Evolutionary conservation across 768 basidiomycete genomes (phyloP).

Genomic region (Cystofilobasidium bisporidii): DNA sequence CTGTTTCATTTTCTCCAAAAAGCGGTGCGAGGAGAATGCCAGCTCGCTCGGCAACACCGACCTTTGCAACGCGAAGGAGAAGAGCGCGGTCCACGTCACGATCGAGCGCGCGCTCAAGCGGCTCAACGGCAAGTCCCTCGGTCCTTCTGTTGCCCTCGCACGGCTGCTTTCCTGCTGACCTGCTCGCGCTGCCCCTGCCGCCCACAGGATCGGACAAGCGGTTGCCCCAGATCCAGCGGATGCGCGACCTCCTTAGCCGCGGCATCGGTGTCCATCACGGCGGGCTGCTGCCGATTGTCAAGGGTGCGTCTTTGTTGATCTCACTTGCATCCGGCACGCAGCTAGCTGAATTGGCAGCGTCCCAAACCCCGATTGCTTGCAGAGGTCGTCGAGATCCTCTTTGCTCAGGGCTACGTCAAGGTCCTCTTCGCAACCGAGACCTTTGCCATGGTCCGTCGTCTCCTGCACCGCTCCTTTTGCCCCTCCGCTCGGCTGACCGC

Average conservation of each 20-base stretch:
- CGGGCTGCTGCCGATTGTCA: conserved; percentile 88
- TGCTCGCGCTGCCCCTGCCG: not conserved
- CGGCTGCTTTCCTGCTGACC: not conserved
- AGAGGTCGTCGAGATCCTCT: conserved; percentile 89
- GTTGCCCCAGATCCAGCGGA: conserved; percentile 81
- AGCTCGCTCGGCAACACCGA: conserved; percentile 77
- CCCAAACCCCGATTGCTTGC: no score
- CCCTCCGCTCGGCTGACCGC: not conserved
- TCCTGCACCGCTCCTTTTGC: not conserved
- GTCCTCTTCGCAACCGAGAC: conserved; percentile 97
- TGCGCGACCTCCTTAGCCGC: conserved; percentile 76
- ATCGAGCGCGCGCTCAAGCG: conserved; percentile 84
- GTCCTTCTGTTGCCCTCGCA: not conserved
- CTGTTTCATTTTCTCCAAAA: conserved; percentile 94
- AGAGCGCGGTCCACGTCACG: conserved; percentile 90
- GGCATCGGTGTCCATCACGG: conserved; percentile 98
- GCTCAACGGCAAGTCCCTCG: conserved; percentile 59
- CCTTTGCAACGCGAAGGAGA: conserved; percentile 78
- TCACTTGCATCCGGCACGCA: not conserved
- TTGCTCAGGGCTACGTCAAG: conserved; percentile 90
- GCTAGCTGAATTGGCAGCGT: no score
- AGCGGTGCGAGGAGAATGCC: conserved; percentile 93
- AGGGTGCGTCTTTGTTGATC: conserved; percentile 51
- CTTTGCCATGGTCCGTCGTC: conserved; percentile 79
- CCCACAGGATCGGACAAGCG: conserved; percentile 72